Percentiles rank a stretch among this genome's conserved stretches.
Conservation (phyloP, 2,329 filamentous ascomycete genomes). For the Microsporum audouinii region DNA sequence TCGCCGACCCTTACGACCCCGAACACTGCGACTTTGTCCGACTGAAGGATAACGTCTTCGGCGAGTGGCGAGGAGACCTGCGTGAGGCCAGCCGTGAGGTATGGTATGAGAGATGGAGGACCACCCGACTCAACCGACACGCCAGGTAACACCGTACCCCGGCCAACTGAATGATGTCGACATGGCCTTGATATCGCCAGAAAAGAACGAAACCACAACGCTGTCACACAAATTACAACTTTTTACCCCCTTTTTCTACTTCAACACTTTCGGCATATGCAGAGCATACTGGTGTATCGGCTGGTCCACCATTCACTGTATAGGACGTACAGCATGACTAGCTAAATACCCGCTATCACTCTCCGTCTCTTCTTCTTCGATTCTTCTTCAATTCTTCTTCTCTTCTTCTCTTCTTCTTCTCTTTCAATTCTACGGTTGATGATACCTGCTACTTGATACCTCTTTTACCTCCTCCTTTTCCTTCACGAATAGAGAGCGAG, state of each 20-base stretch:
- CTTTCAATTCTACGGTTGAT: neutral
- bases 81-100: slow-evolving; percentile 80
- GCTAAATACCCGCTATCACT: too few species aligned
- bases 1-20: slow-evolving; percentile 82
- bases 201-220: neutral
- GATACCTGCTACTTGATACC: neutral
- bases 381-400: neutral
- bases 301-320: neutral
- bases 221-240: neutral
- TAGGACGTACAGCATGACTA: neutral
- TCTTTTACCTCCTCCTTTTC: neutral
- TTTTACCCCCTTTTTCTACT: neutral
- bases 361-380: neutral
- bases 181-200: neutral
- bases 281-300: neutral
- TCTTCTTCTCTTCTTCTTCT: neutral
- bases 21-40: slow-evolving; percentile 89
- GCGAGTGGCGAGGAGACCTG: slow-evolving; percentile 82
- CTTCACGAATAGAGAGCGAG: neutral
- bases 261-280: neutral
- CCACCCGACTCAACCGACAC: slow-evolving; percentile 32
- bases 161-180: neutral
- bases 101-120: slow-evolving; percentile 96
- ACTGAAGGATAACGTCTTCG: slow-evolving; percentile 84
- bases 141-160: neutral